Conservation (phyloP, 257 asterid genomes). For the Primulina tabacum region DNA sequence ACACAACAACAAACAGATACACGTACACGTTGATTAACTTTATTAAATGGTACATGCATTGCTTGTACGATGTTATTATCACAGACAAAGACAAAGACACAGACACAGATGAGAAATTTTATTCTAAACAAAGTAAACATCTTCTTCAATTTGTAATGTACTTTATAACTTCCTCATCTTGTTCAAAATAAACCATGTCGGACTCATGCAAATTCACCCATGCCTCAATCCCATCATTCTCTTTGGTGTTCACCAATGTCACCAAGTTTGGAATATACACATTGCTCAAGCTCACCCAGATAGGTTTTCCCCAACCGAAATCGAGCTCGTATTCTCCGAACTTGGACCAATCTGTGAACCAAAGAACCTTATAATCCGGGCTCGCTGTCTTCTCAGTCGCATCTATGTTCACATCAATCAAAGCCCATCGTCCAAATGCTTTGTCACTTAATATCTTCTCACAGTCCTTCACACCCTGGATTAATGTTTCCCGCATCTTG, state of each 20-base stretch:
- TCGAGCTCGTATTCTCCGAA: conserved; percentile 32
- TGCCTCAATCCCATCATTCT: conserved; percentile 37
- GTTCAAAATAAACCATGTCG: conserved; percentile 20
- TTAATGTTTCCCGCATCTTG: conserved; percentile 3
- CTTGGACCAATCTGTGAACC: conserved; percentile 34
- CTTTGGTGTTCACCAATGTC: conserved; percentile 31
- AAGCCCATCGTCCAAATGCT: conserved; percentile 20
- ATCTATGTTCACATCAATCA: conserved; percentile 12
- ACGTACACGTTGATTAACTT: no score
- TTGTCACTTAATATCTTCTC: conserved; percentile 12
- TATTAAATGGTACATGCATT: no score
- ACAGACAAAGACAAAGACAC: no score
- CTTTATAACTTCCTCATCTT: conserved; percentile 13
- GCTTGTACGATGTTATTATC: no score
- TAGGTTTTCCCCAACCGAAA: conserved; percentile 35
- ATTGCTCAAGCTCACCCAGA: conserved; percentile 31
- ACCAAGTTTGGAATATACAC: conserved; percentile 22
- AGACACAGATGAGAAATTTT: no score
- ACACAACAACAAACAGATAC: no score
- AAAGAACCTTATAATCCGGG: conserved; percentile 5
- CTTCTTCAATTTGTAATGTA: not conserved
- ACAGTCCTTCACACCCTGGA: conserved; percentile 16
- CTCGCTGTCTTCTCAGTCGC: not conserved
- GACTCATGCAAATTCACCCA: conserved; percentile 36
- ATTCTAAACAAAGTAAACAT: no score